Evolutionary conservation across 2,329 filamentous ascomycete genomes (phyloP).

Genomic region (Rhinocladiella similis): DNA sequence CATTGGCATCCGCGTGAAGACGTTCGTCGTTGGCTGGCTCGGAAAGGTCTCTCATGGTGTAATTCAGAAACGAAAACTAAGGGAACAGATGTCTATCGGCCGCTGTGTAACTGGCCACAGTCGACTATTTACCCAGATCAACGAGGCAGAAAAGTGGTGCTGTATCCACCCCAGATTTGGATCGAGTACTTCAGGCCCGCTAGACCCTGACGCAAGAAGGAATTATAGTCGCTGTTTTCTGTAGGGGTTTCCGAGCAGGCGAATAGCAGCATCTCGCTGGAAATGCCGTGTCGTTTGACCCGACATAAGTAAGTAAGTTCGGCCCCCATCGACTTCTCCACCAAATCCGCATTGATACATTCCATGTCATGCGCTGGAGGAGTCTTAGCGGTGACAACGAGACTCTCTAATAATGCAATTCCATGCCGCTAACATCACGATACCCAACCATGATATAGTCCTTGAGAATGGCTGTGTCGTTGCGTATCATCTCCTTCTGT

Average conservation of each 20-base stretch:
- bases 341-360: too few species aligned
- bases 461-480: slow-evolving; percentile 47
- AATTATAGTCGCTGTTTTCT: not conserved
- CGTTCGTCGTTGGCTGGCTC: not conserved
- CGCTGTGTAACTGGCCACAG: too few species aligned
- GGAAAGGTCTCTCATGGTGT: not conserved
- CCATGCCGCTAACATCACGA: not conserved
- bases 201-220: not conserved
- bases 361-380: too few species aligned
- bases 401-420: not conserved
- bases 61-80: too few species aligned
- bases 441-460: slow-evolving; percentile 46
- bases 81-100: too few species aligned
- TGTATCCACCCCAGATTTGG: too few species aligned
- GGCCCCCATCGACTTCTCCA: too few species aligned
- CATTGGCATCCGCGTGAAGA: not conserved
- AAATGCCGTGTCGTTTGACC: too few species aligned
- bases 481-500: slow-evolving; percentile 42
- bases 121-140: too few species aligned
- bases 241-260: slow-evolving; percentile 4
- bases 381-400: not conserved
- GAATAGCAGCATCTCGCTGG: not conserved
- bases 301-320: not conserved
- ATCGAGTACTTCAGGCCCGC: too few species aligned
- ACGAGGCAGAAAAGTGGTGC: too few species aligned